Evolutionary conservation across 2,329 filamentous ascomycete genomes (phyloP), one percentile per base, ranked within the genome.

Genomic region (Raffaelea albimanens): DNA sequence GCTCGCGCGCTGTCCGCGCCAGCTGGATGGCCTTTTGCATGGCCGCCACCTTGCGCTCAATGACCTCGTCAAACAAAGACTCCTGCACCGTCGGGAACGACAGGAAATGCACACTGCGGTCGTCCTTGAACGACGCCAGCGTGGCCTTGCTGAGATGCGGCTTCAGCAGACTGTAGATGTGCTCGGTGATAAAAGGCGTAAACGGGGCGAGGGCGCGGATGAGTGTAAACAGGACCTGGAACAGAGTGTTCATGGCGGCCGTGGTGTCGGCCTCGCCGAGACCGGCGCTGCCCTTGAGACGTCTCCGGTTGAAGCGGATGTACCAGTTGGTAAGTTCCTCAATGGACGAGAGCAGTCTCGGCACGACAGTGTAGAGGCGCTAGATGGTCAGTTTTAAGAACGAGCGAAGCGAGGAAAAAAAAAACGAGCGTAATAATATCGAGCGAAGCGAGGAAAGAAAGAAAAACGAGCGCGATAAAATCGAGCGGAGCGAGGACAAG

Each of bases 1-100:
- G 81, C 65, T 97, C 93, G 63, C 93, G 79, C 44, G 87, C 90
- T 45, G 91, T 80, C 60, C 93, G 80, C 42, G 81, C 87, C 52
- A 97, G 76, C 60, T 97, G 89, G 63, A 98, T 96, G 61, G 97
- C 89, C 55, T 83, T 85, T 66, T 97, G 91, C 93, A 98, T 97
- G 43, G 89, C 82, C 53, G 78, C 75, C 13, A 97, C 89, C 55
- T 86, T 80, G 53, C 93, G 80, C 69, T 97, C 91, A 40, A 97
- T 83, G 20, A 80, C 83, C 44, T 80, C 76, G 61, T 97, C 85
- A 60, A 95, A 96, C 4, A 97, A 76, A 61, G 95, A 89, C 58
- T 88, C 76, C 51, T 88, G 80, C 2, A 96, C 89, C 53, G 89
- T 84, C 13, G 93, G 93, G 73, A 91, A 97, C 5, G 83, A 67